These are phyloP conservation scores for Neocucurbitaria cava DNA, from an alignment of 2,329 filamentous ascomycete species.

Conservation along the genomic window DNA sequence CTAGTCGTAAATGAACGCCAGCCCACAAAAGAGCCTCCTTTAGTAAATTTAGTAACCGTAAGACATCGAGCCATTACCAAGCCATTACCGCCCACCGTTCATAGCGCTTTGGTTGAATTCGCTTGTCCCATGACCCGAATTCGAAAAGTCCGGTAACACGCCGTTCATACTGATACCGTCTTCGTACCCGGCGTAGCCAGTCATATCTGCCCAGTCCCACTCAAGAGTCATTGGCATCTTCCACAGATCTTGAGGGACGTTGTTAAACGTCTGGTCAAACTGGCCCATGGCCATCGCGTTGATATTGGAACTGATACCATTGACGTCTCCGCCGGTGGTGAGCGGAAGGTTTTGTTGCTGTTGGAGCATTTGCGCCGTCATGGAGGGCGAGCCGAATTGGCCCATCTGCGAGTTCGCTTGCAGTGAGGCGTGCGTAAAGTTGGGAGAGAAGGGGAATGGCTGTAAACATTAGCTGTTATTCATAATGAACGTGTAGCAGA, in stretches of 20 bases:
- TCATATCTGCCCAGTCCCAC: slow-evolving; percentile 76
- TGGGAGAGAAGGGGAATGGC: slow-evolving; percentile 50
- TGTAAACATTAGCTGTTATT: slow-evolving; percentile 25
- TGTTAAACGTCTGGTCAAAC: slow-evolving; percentile 78
- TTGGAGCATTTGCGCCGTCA: slow-evolving; percentile 41
- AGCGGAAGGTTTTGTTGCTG: slow-evolving; percentile 32
- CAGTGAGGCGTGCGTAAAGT: slow-evolving; percentile 49
- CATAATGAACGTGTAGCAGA: background rate
- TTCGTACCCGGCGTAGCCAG: slow-evolving; percentile 44
- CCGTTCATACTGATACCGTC: slow-evolving; percentile 50
- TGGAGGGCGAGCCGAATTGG: slow-evolving; percentile 40
- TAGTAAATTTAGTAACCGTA: background rate
- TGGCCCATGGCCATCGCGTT: slow-evolving; percentile 48
- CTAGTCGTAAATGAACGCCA: background rate
- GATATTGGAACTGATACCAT: slow-evolving; percentile 32
- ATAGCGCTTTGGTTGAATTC: slow-evolving; percentile 43
- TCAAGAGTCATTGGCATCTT: slow-evolving; percentile 95
- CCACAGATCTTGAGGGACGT: slow-evolving; percentile 88
- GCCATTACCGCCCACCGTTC: slow-evolving; percentile 40
- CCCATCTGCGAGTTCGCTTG: slow-evolving; percentile 34
- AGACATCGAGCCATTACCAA: too few relatives aligned
- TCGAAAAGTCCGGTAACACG: slow-evolving; percentile 43
- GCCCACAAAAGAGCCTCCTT: background rate
- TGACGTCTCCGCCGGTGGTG: slow-evolving; percentile 29
- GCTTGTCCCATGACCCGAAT: slow-evolving; percentile 39